Base-by-base conservation (phyloP, 2,329 filamentous ascomycete species). In the Penicillium sp. region DNA sequence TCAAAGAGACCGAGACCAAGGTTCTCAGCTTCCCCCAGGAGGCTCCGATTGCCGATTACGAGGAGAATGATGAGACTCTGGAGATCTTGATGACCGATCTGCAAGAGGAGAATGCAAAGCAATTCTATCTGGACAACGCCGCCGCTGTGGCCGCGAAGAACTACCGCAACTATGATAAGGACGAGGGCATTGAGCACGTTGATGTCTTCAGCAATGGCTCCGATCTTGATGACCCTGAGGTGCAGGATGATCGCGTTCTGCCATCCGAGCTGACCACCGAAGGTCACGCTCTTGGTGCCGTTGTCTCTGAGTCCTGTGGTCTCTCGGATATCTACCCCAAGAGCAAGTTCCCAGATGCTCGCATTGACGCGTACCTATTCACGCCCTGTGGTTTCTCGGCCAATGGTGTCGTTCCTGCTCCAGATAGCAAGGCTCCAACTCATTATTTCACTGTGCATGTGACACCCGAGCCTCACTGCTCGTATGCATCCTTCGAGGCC, bases 361-460 rank as follows among this genome's bases (percentile, higher is more conserved):
- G 90, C 56, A 90, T 99, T 63, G 94, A 99, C 66, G 91, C 94
- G 22, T 99, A 97, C 73, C 84, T 97, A 52, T 99, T 99, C 79
- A 92, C 89, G 1, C 94, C 94, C 0, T 99, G 94, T 69, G 94
- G 94, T 55, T 99, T 96, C 77, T 97, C 92, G 6, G 94, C 94
- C 73, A 99, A 99, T 69, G 94, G 92, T 51, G 92, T 99, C 20
- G 85, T 99, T 41, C 94, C 94, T 6, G 87, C 91, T 47, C 86
- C 90, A 0, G 78, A 83, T 14, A 78, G 80, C 56, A 73, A 72
- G 35, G 80, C 80, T 50, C 78, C 83, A 4, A 88, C 85, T 40
- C 92, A 97, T 77, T 99, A 99, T 79, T 99, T 97, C 77, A 99
- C 93, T 1, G 94, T 99, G 23, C 94, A 99, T 71, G 94, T 99